Evolutionary conservation across 2,329 filamentous ascomycete species (phyloP).

Genomic region (Ophiostoma sp.): DNA sequence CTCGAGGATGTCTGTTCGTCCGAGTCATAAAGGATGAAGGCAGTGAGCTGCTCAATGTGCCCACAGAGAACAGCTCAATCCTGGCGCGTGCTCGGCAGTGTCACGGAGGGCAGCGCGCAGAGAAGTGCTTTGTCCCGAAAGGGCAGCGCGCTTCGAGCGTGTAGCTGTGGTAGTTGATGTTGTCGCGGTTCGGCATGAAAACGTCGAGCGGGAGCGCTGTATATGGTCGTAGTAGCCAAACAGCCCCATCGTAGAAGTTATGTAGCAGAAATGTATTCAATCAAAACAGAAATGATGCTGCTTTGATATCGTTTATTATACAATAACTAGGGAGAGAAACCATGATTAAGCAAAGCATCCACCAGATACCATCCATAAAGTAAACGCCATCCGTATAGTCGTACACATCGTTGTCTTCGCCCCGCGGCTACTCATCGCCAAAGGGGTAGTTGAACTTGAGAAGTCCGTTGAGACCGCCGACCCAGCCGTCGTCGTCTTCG

Average conservation of each 20-base stretch:
- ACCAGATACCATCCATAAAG: background rate
- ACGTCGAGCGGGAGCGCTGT: background rate
- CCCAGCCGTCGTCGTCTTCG: conserved; percentile 86
- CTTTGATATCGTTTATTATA: too few relatives aligned
- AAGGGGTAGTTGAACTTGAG: conserved; percentile 98
- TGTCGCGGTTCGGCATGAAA: background rate
- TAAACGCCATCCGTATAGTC: background rate
- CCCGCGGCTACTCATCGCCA: conserved; percentile 49
- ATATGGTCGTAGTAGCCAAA: background rate
- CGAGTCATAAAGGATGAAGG: too few relatives aligned
- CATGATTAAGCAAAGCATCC: too few relatives aligned
- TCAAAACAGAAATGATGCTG: too few relatives aligned
- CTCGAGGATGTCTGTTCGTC: too few relatives aligned
- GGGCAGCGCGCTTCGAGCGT: too few relatives aligned
- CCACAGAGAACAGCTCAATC: too few relatives aligned
- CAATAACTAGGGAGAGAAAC: too few relatives aligned
- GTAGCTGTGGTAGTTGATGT: background rate
- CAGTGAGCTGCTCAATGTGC: too few relatives aligned
- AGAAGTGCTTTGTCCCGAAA: background rate
- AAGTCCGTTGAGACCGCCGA: conserved; percentile 85
- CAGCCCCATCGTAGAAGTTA: background rate
- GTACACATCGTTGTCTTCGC: background rate
- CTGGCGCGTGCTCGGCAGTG: too few relatives aligned
- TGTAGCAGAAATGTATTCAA: background rate
- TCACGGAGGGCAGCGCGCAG: background rate